phyloP scores from a whole-genome alignment of 192 early-diverging fungal genomes.

The Podila verticillata region DNA sequence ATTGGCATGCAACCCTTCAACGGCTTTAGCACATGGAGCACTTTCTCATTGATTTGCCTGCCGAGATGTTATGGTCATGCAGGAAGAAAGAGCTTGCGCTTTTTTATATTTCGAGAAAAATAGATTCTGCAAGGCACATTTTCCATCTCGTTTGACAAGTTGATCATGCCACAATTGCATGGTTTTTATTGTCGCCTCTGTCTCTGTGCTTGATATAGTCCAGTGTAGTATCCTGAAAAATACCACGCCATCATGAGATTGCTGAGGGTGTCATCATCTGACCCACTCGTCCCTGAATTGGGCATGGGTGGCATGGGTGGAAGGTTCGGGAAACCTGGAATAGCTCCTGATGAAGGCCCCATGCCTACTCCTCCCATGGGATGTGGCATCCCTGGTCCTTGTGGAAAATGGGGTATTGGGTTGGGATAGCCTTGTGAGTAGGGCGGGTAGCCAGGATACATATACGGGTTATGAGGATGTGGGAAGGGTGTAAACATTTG shows the following conservation, averaged over 20 bases:
- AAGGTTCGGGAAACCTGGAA: not conserved
- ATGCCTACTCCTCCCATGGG: not conserved
- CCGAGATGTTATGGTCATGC: too few relatives aligned
- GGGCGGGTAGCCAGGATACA: too few relatives aligned
- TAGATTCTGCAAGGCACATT: not conserved
- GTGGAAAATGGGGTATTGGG: not conserved
- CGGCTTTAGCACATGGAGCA: too few relatives aligned
- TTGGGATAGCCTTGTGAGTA: not conserved
- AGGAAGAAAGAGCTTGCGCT: too few relatives aligned
- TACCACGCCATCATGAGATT: slow-evolving; percentile 82
- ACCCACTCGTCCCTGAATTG: not conserved
- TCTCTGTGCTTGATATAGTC: slow-evolving; percentile 66
- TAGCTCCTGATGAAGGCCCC: not conserved
- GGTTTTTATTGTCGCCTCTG: not conserved
- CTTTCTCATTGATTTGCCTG: too few relatives aligned
- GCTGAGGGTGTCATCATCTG: slow-evolving; percentile 68
- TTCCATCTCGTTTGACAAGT: not conserved
- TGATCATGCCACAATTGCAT: not conserved
- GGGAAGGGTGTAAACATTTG: not conserved
- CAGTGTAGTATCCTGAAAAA: slow-evolving; percentile 79
- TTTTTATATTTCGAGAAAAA: too few relatives aligned
- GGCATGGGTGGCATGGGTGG: slow-evolving; percentile 4
- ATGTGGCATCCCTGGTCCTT: not conserved
- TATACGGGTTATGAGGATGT: too few relatives aligned
- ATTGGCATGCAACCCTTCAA: too few relatives aligned